Conservation (phyloP, 1,284 basidiomycete species). For the Ustilago tritici region DNA sequence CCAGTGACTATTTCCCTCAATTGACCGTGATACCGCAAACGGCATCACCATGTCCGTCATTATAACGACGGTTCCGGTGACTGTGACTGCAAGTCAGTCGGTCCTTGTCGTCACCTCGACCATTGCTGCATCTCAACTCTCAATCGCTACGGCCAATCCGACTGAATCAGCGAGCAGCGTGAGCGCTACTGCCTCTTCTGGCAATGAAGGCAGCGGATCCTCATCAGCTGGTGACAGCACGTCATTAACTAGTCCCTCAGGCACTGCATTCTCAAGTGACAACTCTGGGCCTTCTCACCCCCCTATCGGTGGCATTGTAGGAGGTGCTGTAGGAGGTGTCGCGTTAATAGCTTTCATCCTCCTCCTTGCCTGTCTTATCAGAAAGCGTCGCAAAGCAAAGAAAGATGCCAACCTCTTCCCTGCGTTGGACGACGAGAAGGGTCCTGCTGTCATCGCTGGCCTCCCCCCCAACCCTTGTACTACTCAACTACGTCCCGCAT, state of each 20-base stretch:
- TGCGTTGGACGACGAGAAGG: constrained; percentile 22
- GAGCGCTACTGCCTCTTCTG: constrained; percentile 3
- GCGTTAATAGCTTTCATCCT: constrained; percentile 22
- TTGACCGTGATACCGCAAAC: background rate
- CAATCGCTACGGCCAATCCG: constrained; percentile 8
- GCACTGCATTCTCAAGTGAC: constrained; percentile 9
- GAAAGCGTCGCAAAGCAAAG: constrained; percentile 24
- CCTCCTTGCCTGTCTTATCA: constrained; percentile 19
- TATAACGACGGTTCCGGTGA: constrained; percentile 23
- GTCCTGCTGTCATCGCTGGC: constrained; percentile 34
- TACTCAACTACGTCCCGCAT: constrained; percentile 20
- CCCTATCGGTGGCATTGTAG: constrained; percentile 35
- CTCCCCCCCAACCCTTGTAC: constrained; percentile 31
- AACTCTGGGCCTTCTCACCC: background rate
- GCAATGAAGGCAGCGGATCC: background rate
- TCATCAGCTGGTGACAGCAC: background rate
- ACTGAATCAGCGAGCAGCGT: constrained; percentile 3
- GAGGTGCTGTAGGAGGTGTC: constrained; percentile 30
- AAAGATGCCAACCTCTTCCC: constrained; percentile 32
- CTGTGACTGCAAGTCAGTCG: constrained; percentile 31
- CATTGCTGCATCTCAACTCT: constrained; percentile 25
- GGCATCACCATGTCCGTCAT: constrained; percentile 21
- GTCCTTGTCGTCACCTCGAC: constrained; percentile 41
- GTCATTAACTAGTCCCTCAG: background rate
- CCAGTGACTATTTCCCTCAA: background rate